These are phyloP conservation scores for Basidiobolus meristosporus DNA, from an alignment of 371 early-diverging fungal species.

Conservation along the genomic window DNA sequence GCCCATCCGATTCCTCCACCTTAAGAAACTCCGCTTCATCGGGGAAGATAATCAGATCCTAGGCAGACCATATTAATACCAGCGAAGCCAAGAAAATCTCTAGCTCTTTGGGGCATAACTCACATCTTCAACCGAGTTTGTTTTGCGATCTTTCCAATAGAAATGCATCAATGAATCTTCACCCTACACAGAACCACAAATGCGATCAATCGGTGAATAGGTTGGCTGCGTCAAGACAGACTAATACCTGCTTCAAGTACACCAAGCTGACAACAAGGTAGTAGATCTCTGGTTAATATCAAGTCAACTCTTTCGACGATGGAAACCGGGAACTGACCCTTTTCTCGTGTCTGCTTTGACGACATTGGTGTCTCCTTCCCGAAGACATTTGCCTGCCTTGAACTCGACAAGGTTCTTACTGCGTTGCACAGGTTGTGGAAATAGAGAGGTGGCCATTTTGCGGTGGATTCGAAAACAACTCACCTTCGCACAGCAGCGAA, in stretches of 20 bases:
- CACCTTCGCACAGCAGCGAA: no score
- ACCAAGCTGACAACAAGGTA: no score
- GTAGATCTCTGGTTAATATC: no score
- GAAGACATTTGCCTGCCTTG: constrained; percentile 55
- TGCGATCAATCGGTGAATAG: constrained; percentile 7
- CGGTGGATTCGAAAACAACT: no score
- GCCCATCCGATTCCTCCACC: constrained; percentile 44
- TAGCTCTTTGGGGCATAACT: no score
- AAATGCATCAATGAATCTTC: constrained; percentile 48
- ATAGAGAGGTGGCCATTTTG: no score
- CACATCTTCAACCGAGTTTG: constrained; percentile 29
- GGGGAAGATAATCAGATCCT: constrained; percentile 58
- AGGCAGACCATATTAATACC: not conserved
- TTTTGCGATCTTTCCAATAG: constrained; percentile 49
- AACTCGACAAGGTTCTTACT: constrained; percentile 48
- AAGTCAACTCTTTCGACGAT: no score
- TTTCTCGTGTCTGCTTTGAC: constrained; percentile 53
- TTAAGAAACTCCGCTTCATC: constrained; percentile 57
- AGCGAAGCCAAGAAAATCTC: no score
- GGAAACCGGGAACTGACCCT: no score
- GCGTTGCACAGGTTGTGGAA: no score
- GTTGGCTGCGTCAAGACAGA: not conserved
- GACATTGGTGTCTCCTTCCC: constrained; percentile 38
- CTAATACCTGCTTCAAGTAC: constrained; percentile 3
- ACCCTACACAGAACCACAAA: constrained; percentile 27